A percentile compares a stretch with the other conserved stretches of the same genome.
Conservation (phyloP, 2,329 filamentous ascomycete species). For the Verticillium longisporum region DNA sequence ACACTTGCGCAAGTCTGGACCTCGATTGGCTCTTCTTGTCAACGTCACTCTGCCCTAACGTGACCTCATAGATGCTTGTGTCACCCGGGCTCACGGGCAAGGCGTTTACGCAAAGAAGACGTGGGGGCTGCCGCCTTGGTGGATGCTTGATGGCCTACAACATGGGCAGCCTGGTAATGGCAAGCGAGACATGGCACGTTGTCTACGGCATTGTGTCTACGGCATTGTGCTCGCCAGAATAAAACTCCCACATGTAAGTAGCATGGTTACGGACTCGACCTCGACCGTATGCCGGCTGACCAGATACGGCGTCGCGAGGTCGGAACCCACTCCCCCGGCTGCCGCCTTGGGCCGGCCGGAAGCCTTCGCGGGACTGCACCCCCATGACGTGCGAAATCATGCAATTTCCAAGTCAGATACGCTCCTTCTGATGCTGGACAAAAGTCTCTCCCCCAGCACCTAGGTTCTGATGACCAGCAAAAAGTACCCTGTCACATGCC, state of each 20-base stretch:
- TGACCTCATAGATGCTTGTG: conserved; percentile 1
- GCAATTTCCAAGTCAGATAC: background rate
- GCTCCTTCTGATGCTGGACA: background rate
- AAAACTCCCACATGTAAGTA: background rate
- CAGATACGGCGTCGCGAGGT: background rate
- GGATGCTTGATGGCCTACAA: background rate
- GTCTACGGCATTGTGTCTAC: no score
- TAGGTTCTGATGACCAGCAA: background rate
- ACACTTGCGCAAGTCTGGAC: background rate
- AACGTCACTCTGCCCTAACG: background rate
- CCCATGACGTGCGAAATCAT: background rate
- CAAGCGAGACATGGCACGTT: background rate
- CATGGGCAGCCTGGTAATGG: background rate
- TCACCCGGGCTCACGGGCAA: background rate
- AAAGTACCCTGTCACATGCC: no score
- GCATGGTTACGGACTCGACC: background rate
- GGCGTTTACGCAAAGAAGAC: background rate
- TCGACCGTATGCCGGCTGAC: background rate
- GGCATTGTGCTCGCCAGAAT: background rate
- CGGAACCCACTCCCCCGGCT: background rate
- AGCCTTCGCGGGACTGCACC: background rate
- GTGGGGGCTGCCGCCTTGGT: background rate
- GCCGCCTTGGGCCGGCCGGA: background rate
- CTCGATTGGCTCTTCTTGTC: background rate
- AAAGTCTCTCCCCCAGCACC: background rate